Evolutionary conservation across 768 basidiomycete species (phyloP).

Genomic region (Tulasnella sp.): DNA sequence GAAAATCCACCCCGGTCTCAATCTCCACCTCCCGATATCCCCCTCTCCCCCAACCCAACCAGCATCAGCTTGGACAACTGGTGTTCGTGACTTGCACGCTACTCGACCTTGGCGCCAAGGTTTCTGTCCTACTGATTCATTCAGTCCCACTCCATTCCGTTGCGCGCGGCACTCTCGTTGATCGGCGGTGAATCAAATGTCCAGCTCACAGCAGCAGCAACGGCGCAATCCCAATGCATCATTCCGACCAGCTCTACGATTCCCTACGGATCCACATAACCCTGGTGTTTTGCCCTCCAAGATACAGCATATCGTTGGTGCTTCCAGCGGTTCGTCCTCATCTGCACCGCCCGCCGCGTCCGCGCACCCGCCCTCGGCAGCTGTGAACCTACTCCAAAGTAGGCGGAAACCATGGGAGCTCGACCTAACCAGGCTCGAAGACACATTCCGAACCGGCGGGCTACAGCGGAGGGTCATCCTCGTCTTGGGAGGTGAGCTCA

Average conservation of each 20-base stretch:
- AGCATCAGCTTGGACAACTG: no score
- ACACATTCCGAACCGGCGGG: not conserved
- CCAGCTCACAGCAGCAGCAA: no score
- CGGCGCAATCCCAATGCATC: not conserved
- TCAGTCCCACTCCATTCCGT: no score
- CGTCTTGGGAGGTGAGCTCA: conserved; percentile 6
- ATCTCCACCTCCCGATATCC: no score
- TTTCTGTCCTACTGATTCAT: no score
- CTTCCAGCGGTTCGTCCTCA: not conserved
- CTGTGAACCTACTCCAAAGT: conserved; percentile 5
- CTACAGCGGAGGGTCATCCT: not conserved
- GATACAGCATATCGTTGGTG: conserved; percentile 6
- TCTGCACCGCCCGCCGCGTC: no score
- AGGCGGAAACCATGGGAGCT: conserved; percentile 11
- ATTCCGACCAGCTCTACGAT: conserved; percentile 12
- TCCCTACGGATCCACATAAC: conserved; percentile 15
- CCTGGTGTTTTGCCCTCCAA: not conserved
- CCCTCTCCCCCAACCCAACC: no score
- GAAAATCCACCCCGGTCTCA: no score
- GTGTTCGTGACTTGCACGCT: no score
- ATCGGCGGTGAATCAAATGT: no score
- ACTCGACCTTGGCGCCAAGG: no score
- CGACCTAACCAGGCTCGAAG: conserved; percentile 1
- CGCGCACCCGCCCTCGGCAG: not conserved
- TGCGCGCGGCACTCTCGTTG: no score